These are phyloP conservation scores for Mucor sp. DNA, from an alignment of 371 early-diverging fungal species.

Conservation along the genomic window DNA sequence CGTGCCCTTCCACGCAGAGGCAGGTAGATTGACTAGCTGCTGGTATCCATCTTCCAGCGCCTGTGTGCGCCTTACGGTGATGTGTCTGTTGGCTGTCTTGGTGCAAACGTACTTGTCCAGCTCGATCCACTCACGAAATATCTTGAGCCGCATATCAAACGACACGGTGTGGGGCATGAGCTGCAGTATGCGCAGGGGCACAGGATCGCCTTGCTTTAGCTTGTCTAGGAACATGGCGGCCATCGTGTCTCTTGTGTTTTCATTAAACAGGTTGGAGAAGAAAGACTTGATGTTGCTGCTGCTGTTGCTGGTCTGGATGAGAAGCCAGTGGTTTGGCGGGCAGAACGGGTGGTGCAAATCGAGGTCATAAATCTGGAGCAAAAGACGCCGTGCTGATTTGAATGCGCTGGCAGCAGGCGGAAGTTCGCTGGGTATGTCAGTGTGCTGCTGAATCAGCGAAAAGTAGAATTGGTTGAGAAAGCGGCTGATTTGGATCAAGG, in stretches of 20 bases:
- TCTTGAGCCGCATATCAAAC: slow-evolving; percentile 75
- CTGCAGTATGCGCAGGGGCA: slow-evolving; percentile 68
- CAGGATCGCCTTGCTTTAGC: slow-evolving; percentile 54
- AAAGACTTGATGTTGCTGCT: slow-evolving; percentile 35
- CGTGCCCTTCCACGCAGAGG: slow-evolving; percentile 65
- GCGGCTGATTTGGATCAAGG: slow-evolving; percentile 56
- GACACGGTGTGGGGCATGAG: slow-evolving; percentile 87
- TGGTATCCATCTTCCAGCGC: slow-evolving; percentile 84
- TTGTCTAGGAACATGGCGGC: slow-evolving; percentile 28
- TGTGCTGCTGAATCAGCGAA: slow-evolving; percentile 44
- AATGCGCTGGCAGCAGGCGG: slow-evolving; percentile 42
- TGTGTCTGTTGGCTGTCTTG: slow-evolving; percentile 28
- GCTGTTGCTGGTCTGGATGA: slow-evolving; percentile 34
- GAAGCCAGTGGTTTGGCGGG: slow-evolving; percentile 73
- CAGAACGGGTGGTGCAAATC: slow-evolving; percentile 76
- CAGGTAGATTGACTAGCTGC: slow-evolving; percentile 54
- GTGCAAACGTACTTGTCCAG: slow-evolving; percentile 47
- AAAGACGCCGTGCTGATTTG: slow-evolving; percentile 61
- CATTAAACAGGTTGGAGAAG: slow-evolving; percentile 8
- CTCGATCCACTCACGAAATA: slow-evolving; percentile 77
- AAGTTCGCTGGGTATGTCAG: slow-evolving; percentile 18
- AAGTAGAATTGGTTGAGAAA: slow-evolving; percentile 74
- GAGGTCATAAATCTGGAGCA: slow-evolving; percentile 78
- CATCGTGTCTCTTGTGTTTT: not conserved
- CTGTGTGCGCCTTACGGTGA: slow-evolving; percentile 68